Percentiles rank a stretch among this genome's conserved stretches.
Evolutionary conservation across 1,284 basidiomycete species (phyloP).

Genomic region (Ceratobasidium theobromae): DNA sequence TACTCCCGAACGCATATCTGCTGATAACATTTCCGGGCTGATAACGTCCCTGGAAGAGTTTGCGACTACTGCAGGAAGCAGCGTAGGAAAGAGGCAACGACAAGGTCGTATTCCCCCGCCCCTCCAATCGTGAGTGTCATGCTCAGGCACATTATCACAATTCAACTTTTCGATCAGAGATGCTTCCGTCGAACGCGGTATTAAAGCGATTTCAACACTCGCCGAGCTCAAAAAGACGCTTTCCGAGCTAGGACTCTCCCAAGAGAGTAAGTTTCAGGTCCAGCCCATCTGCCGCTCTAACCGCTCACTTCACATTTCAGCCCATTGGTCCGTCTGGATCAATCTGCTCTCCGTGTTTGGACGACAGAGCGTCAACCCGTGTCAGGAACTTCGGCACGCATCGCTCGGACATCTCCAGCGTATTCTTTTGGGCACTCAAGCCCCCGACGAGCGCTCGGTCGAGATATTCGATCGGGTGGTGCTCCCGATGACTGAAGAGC

Average conservation of each 20-base stretch:
- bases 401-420: conserved; percentile 87
- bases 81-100: conserved; percentile 54
- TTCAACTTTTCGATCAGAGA: conserved; percentile 52
- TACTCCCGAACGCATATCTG: conserved; percentile 62
- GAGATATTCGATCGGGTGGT: conserved; percentile 84
- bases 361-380: conserved; percentile 83
- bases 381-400: conserved; percentile 81
- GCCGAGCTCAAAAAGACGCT: conserved; percentile 70
- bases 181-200: conserved; percentile 74
- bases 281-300: conserved; percentile 37
- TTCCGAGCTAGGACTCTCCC: conserved; percentile 51
- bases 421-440: conserved; percentile 77
- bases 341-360: conserved; percentile 78
- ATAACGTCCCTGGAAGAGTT: conserved; percentile 86
- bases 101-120: conserved; percentile 39
- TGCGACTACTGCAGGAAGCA: conserved; percentile 67
- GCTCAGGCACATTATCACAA: conserved; percentile 48
- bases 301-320: conserved; percentile 49
- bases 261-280: conserved; percentile 51
- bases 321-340: conserved; percentile 80
- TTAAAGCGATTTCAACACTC: conserved; percentile 79
- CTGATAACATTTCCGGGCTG: conserved; percentile 83
- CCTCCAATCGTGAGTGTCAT: conserved; percentile 39
- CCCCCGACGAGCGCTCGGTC: conserved; percentile 56
- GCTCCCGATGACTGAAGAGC: conserved; percentile 90